Percentiles rank a stretch among this genome's conserved stretches.
Conservation (phyloP, 768 basidiomycete genomes). For the Pulveroboletus sp. region DNA sequence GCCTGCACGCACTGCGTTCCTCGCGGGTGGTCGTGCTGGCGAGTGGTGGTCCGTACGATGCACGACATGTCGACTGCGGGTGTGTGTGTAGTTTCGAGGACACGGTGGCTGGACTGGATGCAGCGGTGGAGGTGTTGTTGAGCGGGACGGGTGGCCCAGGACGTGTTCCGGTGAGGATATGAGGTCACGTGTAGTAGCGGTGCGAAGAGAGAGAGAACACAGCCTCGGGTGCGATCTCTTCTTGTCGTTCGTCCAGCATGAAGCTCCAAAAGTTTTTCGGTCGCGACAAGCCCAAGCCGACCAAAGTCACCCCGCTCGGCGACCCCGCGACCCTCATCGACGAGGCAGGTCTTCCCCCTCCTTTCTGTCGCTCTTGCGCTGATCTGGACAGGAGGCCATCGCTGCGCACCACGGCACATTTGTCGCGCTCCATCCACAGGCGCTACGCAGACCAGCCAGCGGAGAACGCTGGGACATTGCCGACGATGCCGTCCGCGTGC, state of each 20-base stretch:
- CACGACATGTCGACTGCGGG: conserved; percentile 26
- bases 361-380: neutral
- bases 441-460: conserved; percentile 24
- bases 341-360: conserved; percentile 18
- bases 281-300: conserved; percentile 44
- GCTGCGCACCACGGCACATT: conserved; percentile 22
- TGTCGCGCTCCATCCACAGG: neutral
- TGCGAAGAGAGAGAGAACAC: conserved; percentile 10
- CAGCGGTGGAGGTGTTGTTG: conserved; percentile 33
- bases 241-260: conserved; percentile 34
- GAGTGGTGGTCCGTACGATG: conserved; percentile 60
- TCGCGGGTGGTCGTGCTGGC: conserved; percentile 48
- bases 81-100: conserved; percentile 61
- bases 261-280: conserved; percentile 55
- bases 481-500: conserved; percentile 22
- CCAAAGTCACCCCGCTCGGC: conserved; percentile 27
- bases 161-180: conserved; percentile 20
- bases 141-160: too few species aligned
- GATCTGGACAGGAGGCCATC: conserved; percentile 21
- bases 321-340: conserved; percentile 25
- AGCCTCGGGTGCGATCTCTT: conserved; percentile 20
- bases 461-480: conserved; percentile 50
- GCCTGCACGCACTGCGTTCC: conserved; percentile 26
- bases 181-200: conserved; percentile 22
- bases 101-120: conserved; percentile 48